Conservation (phyloP, 1,139 yeast species). For the Eremothecium cymbalariae region DNA sequence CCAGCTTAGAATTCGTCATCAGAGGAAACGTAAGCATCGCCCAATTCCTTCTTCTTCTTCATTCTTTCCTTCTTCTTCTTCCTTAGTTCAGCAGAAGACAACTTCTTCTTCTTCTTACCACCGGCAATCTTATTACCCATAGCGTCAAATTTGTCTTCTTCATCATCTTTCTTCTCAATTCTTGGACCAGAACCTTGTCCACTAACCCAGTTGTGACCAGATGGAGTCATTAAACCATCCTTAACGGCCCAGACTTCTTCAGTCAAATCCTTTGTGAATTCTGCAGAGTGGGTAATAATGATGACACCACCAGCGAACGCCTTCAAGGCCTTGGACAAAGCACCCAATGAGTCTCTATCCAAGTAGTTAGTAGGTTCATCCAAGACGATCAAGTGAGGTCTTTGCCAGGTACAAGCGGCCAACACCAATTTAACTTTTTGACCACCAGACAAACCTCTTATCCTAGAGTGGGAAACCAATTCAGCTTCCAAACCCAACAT, state of each 20-base stretch:
- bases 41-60: slow-evolving; percentile 99
- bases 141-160: slow-evolving; percentile 98
- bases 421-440: slow-evolving; percentile 98
- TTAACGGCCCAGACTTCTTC: slow-evolving; percentile 99
- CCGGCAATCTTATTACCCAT: slow-evolving; percentile 99
- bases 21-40: slow-evolving; percentile 97
- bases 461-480: slow-evolving; percentile 98
- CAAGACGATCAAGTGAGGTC: slow-evolving; percentile 98
- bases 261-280: slow-evolving; percentile 97
- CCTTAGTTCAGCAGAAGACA: slow-evolving; percentile 97
- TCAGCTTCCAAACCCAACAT: slow-evolving; percentile 98
- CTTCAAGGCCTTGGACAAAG: slow-evolving; percentile 98
- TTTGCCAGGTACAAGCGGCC: slow-evolving; percentile 99
- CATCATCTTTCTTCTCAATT: slow-evolving; percentile 91
- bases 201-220: slow-evolving; percentile 99
- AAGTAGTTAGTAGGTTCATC: slow-evolving; percentile 99
- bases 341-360: slow-evolving; percentile 99
- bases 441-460: slow-evolving; percentile 99
- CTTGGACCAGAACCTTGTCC: slow-evolving; percentile 99
- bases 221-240: slow-evolving; percentile 98
- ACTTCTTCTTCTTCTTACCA: slow-evolving; percentile 94
- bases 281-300: slow-evolving; percentile 99
- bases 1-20: slow-evolving; percentile 48
- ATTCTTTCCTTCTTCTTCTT: slow-evolving; percentile 99
- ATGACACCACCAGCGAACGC: slow-evolving; percentile 99